These are phyloP conservation scores for Setaria italica DNA, from an alignment of 202 grass and related monocot genomes.

Conservation along the genomic window DNA sequence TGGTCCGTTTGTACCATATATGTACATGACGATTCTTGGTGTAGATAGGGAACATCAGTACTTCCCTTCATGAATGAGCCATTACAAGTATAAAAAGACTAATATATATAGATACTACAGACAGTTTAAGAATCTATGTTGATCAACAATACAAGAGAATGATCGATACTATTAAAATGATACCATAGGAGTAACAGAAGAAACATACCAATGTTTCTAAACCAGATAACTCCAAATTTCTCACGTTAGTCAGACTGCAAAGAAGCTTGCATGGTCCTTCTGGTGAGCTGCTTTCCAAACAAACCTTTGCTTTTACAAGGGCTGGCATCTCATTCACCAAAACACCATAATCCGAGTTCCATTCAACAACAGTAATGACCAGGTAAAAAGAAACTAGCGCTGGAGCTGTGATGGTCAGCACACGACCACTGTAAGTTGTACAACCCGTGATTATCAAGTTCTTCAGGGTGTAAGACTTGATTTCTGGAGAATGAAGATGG, in stretches of 20 bases:
- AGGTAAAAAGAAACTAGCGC: neutral
- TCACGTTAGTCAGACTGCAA: slow-evolving; percentile 21
- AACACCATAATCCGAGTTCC: neutral
- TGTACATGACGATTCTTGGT: neutral
- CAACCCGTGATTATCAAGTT: neutral
- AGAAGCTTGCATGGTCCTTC: slow-evolving; percentile 17
- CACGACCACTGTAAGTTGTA: neutral
- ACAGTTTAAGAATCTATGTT: no score
- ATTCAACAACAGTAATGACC: neutral
- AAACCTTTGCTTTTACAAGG: slow-evolving; percentile 19
- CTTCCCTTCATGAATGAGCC: neutral
- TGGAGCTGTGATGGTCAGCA: neutral
- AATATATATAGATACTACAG: no score
- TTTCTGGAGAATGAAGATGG: neutral
- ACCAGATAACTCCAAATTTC: slow-evolving; percentile 14
- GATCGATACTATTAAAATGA: neutral
- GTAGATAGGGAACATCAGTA: neutral
- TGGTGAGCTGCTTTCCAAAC: neutral
- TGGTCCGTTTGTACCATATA: neutral
- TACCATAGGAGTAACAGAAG: neutral
- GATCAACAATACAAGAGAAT: neutral
- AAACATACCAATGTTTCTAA: slow-evolving; percentile 27
- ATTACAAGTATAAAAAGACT: no score
- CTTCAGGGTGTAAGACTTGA: neutral
- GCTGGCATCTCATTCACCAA: neutral